Percentiles rank a stretch among this genome's conserved stretches.
These are phyloP conservation scores for Tolypocladium pustulatum DNA, from an alignment of 2,329 filamentous ascomycete genomes.

Conservation along the genomic window DNA sequence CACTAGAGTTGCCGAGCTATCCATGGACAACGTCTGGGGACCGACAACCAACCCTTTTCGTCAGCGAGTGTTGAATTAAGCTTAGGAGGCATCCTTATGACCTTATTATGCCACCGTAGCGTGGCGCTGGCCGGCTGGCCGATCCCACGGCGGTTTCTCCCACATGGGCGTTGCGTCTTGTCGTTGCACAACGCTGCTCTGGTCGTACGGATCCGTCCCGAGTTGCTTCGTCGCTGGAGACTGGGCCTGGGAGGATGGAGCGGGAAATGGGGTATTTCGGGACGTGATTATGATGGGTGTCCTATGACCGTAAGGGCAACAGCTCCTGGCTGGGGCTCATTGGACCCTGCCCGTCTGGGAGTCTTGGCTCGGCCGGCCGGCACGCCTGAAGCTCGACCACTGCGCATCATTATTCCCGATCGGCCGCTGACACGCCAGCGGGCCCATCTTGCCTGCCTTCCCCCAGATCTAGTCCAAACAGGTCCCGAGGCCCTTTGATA, in stretches of 20 bases:
- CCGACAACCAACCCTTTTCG: slow-evolving; percentile 5
- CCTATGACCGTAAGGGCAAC: neutral
- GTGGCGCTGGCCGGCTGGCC: neutral
- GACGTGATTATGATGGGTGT: neutral
- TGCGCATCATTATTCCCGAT: slow-evolving; percentile 2
- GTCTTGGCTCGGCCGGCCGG: slow-evolving; percentile 6
- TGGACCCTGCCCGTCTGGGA: neutral
- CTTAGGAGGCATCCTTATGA: slow-evolving; percentile 6
- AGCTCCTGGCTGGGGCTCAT: neutral
- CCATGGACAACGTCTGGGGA: slow-evolving; percentile 4
- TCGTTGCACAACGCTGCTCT: neutral
- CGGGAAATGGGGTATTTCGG: neutral
- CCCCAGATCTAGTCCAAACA: neutral
- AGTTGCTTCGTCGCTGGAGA: neutral
- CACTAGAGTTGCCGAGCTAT: slow-evolving; percentile 5
- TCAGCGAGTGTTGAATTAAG: slow-evolving; percentile 6
- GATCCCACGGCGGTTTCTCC: neutral
- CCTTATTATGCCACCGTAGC: slow-evolving; percentile 2
- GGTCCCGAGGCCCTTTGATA: no score
- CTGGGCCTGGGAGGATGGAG: neutral
- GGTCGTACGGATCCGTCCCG: neutral
- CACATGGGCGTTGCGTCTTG: neutral
- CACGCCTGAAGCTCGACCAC: slow-evolving; percentile 1
- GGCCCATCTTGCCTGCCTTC: neutral
- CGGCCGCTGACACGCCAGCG: neutral